Base-by-base conservation (phyloP, 352 stramenopile species). In the Globisporangium mamillatum region DNA sequence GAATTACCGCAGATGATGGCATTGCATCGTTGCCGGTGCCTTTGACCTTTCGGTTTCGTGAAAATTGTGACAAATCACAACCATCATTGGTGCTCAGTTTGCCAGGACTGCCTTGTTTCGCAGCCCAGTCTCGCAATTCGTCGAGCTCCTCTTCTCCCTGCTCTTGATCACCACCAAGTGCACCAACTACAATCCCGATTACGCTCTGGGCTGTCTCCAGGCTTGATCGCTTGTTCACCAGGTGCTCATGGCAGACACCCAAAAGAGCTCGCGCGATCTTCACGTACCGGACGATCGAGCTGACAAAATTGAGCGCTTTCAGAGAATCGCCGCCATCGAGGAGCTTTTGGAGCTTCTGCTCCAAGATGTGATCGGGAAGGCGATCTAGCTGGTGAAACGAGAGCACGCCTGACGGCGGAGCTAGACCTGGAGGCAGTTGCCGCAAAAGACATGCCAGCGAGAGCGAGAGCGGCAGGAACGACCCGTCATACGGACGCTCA, bases 391-490 rank as follows among this genome's bases (percentile, higher is more conserved):
- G 68, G 53, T 79, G 72, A 44, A 84, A 69, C 16, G 75, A 82
- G n/a, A 83, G 38, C 16, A 70, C 63, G 1, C 71, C 74, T 2
- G 69, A 61, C 1, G 76, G 76, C 14, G 79, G 79, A 36, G 77
- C 74, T 14, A 89, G 46, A 3, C 77, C 76, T 2, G 69, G 54
- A 2, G 82, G 82, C n/a, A 82, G 71, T 36, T 87, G 80, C 0
- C 74, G 77, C 57, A 82, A 44, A 16, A 91, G 32, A 68, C 82
- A 86, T 24, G 80, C 71, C 36, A 87, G 34, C 0, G 73, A 70
- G 25, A 91, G 66, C n/a, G 79, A 81, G 5, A 88, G 52, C 41
- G 78, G 80, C 55, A 90, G 60, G 69, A 90, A 90, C 1, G 80
- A 86, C 0, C 12, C 66, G 48, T 89, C 82, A 3, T n/a, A 41